A percentile compares a stretch with the other conserved stretches of the same genome.
Evolutionary conservation across 192 early-diverging fungal genomes (phyloP).

Genomic region (Rhizoclosmatium globosum): DNA sequence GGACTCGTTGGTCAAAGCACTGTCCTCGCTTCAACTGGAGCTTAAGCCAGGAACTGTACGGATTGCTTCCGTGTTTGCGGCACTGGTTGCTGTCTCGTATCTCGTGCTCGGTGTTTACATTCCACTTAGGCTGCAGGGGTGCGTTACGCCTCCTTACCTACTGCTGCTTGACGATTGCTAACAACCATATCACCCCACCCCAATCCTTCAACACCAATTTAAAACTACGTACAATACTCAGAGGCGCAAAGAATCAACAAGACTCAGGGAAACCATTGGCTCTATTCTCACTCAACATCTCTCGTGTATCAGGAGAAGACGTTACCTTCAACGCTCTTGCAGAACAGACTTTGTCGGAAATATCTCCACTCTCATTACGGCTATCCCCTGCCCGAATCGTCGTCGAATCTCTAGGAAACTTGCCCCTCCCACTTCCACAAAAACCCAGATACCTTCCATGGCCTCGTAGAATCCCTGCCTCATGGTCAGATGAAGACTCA

Average conservation of each 20-base stretch:
- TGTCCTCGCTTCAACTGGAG: too few species aligned
- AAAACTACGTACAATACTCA: too few species aligned
- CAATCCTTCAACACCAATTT: too few species aligned
- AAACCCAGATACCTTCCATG: neutral
- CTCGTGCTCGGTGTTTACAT: conserved; percentile 18
- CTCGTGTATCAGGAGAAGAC: conserved; percentile 1
- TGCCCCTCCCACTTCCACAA: conserved; percentile 1
- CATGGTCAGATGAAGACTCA: conserved; percentile 1
- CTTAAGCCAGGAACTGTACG: too few species aligned
- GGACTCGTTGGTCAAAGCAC: too few species aligned
- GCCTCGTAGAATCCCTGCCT: neutral
- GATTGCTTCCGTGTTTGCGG: neutral
- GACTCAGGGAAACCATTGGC: neutral
- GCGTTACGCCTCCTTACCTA: neutral
- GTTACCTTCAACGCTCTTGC: conserved; percentile 2
- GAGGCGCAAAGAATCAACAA: conserved; percentile 8
- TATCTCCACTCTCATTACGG: neutral
- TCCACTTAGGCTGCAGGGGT: conserved; percentile 25
- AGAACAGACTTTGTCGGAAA: neutral
- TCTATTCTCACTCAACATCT: neutral
- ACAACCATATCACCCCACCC: neutral
- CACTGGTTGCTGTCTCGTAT: neutral
- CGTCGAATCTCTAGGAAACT: neutral
- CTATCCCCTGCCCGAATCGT: conserved; percentile 17
- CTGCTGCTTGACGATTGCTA: neutral